Percentiles rank a stretch among this genome's conserved stretches.
phyloP scores from a whole-genome alignment of 371 early-diverging fungal genomes.

The Syncephalastrum monosporum region DNA sequence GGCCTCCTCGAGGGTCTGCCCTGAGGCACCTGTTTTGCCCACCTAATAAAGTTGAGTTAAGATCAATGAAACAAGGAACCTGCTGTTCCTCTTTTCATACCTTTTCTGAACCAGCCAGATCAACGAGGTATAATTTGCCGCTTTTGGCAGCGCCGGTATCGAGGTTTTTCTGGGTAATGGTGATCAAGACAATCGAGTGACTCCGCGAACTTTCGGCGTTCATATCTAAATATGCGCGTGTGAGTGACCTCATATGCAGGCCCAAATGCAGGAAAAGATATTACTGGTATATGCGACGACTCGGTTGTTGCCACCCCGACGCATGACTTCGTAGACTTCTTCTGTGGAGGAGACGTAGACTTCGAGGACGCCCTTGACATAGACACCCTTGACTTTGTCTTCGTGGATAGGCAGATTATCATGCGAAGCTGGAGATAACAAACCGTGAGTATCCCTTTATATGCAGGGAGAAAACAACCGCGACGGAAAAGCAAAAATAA shows the following conservation, averaged over 20 bases:
- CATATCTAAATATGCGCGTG: conserved; percentile 65
- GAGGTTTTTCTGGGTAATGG: conserved; percentile 85
- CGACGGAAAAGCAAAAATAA: neutral
- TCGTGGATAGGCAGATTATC: conserved; percentile 91
- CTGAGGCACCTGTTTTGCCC: conserved; percentile 96
- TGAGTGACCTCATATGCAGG: neutral
- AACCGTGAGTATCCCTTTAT: neutral
- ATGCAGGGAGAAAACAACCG: conserved; percentile 13
- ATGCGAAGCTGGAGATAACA: conserved; percentile 52
- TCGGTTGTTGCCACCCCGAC: conserved; percentile 79
- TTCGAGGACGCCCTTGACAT: conserved; percentile 89
- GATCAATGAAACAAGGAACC: too few species aligned
- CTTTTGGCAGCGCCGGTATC: conserved; percentile 76
- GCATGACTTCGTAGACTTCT: conserved; percentile 91
- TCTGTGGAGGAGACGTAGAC: conserved; percentile 83
- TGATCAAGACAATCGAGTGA: conserved; percentile 93
- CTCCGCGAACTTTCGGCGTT: conserved; percentile 91
- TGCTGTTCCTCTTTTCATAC: conserved; percentile 36
- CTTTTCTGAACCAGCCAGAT: conserved; percentile 96
- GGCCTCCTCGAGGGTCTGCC: conserved; percentile 98
- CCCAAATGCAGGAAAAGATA: conserved; percentile 6
- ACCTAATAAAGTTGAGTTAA: conserved; percentile 30
- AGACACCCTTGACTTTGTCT: conserved; percentile 87
- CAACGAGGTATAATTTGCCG: conserved; percentile 74
- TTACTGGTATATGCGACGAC: conserved; percentile 86